Conservation (phyloP, 179 eudicot genomes). For the Actinidia chinensis region DNA sequence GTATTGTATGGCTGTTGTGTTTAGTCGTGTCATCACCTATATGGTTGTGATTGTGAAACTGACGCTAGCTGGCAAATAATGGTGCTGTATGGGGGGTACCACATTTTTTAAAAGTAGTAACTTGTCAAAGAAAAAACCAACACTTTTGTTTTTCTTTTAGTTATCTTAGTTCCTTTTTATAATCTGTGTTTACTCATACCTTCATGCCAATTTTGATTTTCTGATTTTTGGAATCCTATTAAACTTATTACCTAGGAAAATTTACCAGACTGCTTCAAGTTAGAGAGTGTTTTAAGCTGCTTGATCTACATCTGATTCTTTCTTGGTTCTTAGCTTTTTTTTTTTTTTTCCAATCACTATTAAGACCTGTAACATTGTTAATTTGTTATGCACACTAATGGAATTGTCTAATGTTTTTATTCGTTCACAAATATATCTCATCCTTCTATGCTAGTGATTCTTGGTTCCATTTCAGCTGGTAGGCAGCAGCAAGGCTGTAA, state of each 20-base stretch:
- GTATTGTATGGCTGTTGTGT: background rate
- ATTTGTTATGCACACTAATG: background rate
- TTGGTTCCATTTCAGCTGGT: slow-evolving; percentile 58
- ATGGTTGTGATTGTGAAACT: background rate
- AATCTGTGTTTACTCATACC: background rate
- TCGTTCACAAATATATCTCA: background rate
- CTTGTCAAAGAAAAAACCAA: background rate
- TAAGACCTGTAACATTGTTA: background rate
- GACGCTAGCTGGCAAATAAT: background rate
- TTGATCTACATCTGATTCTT: background rate
- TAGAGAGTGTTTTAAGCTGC: slow-evolving; percentile 2
- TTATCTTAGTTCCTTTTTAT: background rate
- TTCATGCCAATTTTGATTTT: background rate
- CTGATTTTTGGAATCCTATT: background rate
- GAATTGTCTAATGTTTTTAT: background rate
- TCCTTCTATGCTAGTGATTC: background rate
- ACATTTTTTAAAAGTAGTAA: background rate
- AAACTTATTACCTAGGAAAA: slow-evolving; percentile 1
- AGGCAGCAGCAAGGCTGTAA: slow-evolving; percentile 73
- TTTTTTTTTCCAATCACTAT: background rate
- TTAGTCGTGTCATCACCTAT: background rate
- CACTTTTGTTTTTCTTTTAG: background rate
- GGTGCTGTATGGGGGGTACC: background rate
- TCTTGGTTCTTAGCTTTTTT: background rate
- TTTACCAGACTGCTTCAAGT: background rate